Conservation (phyloP, 2,329 filamentous ascomycete genomes). For the Metarhizium humberi region DNA sequence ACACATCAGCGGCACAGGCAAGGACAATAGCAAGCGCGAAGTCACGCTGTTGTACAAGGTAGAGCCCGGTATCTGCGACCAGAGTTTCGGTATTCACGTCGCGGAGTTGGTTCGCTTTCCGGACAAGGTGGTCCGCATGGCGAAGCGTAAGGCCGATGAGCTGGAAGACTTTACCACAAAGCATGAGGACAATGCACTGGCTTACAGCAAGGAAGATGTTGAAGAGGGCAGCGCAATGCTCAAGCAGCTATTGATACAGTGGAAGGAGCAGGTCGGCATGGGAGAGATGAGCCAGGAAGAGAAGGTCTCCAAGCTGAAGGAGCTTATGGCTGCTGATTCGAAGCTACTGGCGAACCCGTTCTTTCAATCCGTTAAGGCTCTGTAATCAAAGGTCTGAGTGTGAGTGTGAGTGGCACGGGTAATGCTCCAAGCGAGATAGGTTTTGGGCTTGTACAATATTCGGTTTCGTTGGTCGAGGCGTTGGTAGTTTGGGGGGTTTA, state of each 20-base stretch:
- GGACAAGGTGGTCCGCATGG: conserved; percentile 96
- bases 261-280: conserved; percentile 67
- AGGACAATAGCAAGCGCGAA: conserved; percentile 53
- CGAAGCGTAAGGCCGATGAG: conserved; percentile 97
- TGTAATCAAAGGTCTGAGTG: conserved; percentile 25
- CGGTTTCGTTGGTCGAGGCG: neutral
- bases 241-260: conserved; percentile 72
- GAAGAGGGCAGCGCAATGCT: conserved; percentile 79
- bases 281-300: conserved; percentile 59
- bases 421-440: neutral
- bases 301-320: conserved; percentile 69
- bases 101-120: conserved; percentile 95
- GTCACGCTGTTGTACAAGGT: conserved; percentile 97
- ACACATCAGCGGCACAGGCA: conserved; percentile 59
- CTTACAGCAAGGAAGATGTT: conserved; percentile 75
- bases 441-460: neutral
- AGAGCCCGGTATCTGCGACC: conserved; percentile 88
- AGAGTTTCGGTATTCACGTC: conserved; percentile 97
- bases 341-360: conserved; percentile 57
- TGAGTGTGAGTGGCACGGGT: neutral
- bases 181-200: conserved; percentile 50
- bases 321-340: conserved; percentile 66
- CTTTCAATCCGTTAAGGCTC: conserved; percentile 54
- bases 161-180: conserved; percentile 89
- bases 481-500: neutral